A percentile compares a stretch with the other conserved stretches of the same genome.
These are phyloP conservation scores for Venturia aucupariae DNA, from an alignment of 2,329 filamentous ascomycete genomes.

Conservation along the genomic window DNA sequence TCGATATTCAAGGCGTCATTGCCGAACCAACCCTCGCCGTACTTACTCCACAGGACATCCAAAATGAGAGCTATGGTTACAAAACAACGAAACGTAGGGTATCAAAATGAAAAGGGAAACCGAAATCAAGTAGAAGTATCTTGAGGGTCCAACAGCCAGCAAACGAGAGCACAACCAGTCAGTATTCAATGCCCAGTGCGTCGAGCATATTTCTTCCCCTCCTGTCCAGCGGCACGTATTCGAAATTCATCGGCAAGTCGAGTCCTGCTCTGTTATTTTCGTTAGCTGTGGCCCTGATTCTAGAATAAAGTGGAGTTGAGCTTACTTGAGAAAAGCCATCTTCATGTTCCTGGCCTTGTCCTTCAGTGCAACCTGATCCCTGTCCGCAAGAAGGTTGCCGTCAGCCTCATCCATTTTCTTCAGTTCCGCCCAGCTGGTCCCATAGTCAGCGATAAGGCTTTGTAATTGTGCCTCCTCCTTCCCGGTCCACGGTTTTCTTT, in stretches of 20 bases:
- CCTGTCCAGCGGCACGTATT: conserved; percentile 7
- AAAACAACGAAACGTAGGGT: not conserved
- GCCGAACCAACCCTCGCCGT: not conserved
- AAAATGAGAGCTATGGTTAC: not conserved
- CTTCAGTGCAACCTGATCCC: conserved; percentile 44
- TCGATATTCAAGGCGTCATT: not conserved
- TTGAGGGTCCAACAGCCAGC: not conserved
- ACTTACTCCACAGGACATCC: not conserved
- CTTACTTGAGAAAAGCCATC: conserved; percentile 31
- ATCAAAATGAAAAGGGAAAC: not conserved
- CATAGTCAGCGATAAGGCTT: conserved; percentile 37
- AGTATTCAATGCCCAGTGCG: not conserved
- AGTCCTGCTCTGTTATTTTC: not conserved
- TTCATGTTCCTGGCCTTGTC: conserved; percentile 36
- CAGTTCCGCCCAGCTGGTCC: conserved; percentile 41
- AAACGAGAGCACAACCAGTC: not conserved
- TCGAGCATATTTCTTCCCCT: not conserved
- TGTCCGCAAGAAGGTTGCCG: conserved; percentile 23
- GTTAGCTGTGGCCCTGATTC: not conserved
- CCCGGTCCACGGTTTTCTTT: conserved; percentile 20
- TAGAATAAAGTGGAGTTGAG: not conserved
- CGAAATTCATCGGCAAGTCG: conserved; percentile 8
- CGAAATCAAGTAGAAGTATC: not conserved
- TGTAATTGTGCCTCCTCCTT: not conserved
- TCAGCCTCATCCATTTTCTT: conserved; percentile 23